Conservation (phyloP, 2,329 filamentous ascomycete species). For the Arthrobotrys entomopaga region DNA sequence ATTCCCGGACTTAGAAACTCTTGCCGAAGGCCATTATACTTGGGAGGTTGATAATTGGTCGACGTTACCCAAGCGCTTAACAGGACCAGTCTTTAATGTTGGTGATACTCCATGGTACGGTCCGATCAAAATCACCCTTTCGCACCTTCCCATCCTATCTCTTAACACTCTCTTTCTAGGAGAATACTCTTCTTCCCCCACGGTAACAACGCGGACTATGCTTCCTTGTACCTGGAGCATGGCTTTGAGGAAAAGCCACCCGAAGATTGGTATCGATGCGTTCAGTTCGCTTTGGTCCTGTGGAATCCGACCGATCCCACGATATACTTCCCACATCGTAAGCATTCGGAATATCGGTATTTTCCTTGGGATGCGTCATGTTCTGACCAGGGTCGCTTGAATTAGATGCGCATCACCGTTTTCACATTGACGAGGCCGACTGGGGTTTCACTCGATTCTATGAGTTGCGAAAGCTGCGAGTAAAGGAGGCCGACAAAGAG, state of each 20-base stretch:
- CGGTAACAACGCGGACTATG: slow-evolving; percentile 92
- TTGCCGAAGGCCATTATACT: slow-evolving; percentile 79
- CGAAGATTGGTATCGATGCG: slow-evolving; percentile 95
- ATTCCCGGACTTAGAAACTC: slow-evolving; percentile 78
- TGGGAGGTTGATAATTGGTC: slow-evolving; percentile 92
- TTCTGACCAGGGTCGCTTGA: slow-evolving; percentile 22
- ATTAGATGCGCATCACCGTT: slow-evolving; percentile 84
- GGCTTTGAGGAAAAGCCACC: slow-evolving; percentile 81
- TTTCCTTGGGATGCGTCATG: background rate
- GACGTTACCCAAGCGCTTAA: slow-evolving; percentile 78
- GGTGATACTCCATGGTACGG: slow-evolving; percentile 86
- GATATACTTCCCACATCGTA: slow-evolving; percentile 78
- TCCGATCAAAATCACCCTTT: background rate
- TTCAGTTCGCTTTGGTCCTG: slow-evolving; percentile 91
- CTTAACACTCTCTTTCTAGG: slow-evolving; percentile 66
- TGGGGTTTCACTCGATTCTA: slow-evolving; percentile 99
- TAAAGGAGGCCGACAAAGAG: slow-evolving; percentile 70
- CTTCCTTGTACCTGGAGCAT: slow-evolving; percentile 96
- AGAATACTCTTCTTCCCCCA: slow-evolving; percentile 94
- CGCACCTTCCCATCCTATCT: background rate
- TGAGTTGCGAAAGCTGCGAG: slow-evolving; percentile 86
- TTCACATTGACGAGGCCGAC: slow-evolving; percentile 94
- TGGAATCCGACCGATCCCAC: slow-evolving; percentile 95
- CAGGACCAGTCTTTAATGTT: slow-evolving; percentile 87
- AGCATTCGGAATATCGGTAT: slow-evolving; percentile 56